Base-by-base conservation (phyloP, 257 asterid genomes). In the Avicennia marina region DNA sequence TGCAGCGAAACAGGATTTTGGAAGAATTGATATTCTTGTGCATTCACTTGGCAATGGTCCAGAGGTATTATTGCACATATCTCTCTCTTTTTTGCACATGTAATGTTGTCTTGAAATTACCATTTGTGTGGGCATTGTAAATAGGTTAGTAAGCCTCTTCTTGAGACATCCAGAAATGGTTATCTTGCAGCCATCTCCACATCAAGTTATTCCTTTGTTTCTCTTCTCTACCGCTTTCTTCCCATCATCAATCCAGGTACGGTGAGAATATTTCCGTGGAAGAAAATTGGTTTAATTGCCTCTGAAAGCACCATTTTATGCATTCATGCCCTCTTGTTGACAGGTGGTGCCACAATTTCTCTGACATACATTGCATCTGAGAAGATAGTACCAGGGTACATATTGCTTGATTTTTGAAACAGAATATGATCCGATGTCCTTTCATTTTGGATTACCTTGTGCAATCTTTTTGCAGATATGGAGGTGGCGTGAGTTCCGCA, bases 21-120 rank as follows among this genome's bases (percentile, higher is more conserved):
- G 98, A 69, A 80, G 90, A 12, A 88, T 91, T 56, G 98, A 91
- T 75, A 91, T 91, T 69, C 98, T 91, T 59, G 95, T 91, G 19
- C 98, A 91, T 72, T 91, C 98, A 46, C 95, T 88, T 67, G 98
- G 96, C 60, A 91, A 91, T 69, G 96, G 96, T 57, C 98, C 98
- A 31, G 98, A 88, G 95, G 98, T 86, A 66, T 31, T 42, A 19
- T n/a, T 42, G 45, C 2, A 18, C 48, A 18, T 41, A 0, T 34
- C 31, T 58, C 5, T 54, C 13, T 61, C 36, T 1, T 15, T 25
- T 20, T 11, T 10, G 9, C 17, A 22, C n/a, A n/a, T n/a, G n/a
- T n/a, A n/a, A n/a, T n/a, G n/a, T n/a, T n/a, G n/a, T n/a, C n/a
- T n/a, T n/a, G n/a, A n/a, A n/a, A n/a, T n/a, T n/a, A n/a, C n/a